Evolutionary conservation across 2,329 filamentous ascomycete species (phyloP), one percentile per base, ranked within the genome.

Genomic region (Cadophora sp.): DNA sequence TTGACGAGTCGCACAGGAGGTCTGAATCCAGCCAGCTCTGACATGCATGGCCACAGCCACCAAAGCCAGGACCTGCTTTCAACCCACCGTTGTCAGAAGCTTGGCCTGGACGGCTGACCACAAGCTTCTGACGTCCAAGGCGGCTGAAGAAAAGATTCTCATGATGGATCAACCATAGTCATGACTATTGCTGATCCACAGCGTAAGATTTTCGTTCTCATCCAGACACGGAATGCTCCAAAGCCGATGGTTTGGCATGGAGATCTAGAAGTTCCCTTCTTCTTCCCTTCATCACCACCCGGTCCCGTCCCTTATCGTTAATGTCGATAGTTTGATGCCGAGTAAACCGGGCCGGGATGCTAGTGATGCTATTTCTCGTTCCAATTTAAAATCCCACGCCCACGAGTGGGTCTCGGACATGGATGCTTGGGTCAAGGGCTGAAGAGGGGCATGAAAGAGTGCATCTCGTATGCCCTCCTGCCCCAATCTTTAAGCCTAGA

Each of bases 331-430:
- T 55, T 29, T 27, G 26, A 31, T 29, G 51, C 26, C 51, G 51
- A 55, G 51, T 19, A 4, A n/a, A 55, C 51, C 51, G 27, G 27
- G 14, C 51, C 51, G 26, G 51, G 51, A 48, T 48, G 43, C 22
- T 22, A n/a, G 43, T 48, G 43, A 48, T 48, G 51, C 51, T 27
- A 55, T 55, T 55, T 43, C 51, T 31, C 51, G 51, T 55, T 55
- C 51, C 27, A 55, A 55, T 55, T 55, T 31, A 31, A 55, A 55
- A 55, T 19, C 26, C 51, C 51, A 55, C 51, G 51, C 26, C 24
- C 22, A 55, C 31, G 51, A 55, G 51, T 27, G 51, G 51, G 51
- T 31, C 51, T 55, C 4, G 26, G 26, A n/a, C 43, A 48, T 43
- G 40, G 19, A 12, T 4, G 7, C 4, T 12, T 37, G 34, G 34